These are phyloP conservation scores for Elsinoe ampelina DNA, from an alignment of 2,329 filamentous ascomycete genomes.

Conservation along the genomic window DNA sequence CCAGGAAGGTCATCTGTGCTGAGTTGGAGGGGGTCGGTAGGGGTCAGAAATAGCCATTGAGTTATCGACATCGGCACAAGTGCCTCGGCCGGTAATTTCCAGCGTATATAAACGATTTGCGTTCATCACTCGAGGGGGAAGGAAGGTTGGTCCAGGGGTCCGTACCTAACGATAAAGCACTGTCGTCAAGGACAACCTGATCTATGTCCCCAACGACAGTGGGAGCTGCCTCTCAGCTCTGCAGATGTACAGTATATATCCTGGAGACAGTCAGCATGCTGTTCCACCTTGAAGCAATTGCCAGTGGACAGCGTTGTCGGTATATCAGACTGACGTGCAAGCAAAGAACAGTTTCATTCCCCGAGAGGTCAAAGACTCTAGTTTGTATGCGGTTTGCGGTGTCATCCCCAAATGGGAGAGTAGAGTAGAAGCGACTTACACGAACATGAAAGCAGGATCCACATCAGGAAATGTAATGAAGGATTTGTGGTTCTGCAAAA, in stretches of 20 bases:
- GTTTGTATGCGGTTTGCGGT: slow-evolving; percentile 65
- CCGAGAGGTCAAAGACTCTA: slow-evolving; percentile 90
- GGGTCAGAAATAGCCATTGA: slow-evolving; percentile 79
- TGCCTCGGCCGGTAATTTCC: slow-evolving; percentile 94
- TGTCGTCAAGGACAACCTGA: neutral
- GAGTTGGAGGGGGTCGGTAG: neutral
- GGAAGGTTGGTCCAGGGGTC: neutral
- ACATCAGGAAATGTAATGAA: neutral
- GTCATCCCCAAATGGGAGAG: slow-evolving; percentile 54
- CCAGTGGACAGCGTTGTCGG: neutral
- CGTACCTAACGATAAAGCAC: neutral
- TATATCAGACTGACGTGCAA: slow-evolving; percentile 79
- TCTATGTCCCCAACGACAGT: too few relatives aligned
- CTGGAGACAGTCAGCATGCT: neutral
- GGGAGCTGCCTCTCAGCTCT: too few relatives aligned
- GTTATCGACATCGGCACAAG: slow-evolving; percentile 61
- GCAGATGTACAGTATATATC: too few relatives aligned
- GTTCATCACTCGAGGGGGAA: slow-evolving; percentile 20
- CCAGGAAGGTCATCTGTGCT: slow-evolving; percentile 6
- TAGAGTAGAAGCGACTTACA: slow-evolving; percentile 7
- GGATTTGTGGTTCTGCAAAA: too few relatives aligned
- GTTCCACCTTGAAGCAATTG: neutral
- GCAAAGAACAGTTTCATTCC: slow-evolving; percentile 68
- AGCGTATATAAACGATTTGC: slow-evolving; percentile 60
- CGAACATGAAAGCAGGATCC: neutral